Evolutionary conservation across 2,329 filamentous ascomycete genomes (phyloP), one percentile per base, ranked within the genome.

Genomic region (Aureobasidium sp.): DNA sequence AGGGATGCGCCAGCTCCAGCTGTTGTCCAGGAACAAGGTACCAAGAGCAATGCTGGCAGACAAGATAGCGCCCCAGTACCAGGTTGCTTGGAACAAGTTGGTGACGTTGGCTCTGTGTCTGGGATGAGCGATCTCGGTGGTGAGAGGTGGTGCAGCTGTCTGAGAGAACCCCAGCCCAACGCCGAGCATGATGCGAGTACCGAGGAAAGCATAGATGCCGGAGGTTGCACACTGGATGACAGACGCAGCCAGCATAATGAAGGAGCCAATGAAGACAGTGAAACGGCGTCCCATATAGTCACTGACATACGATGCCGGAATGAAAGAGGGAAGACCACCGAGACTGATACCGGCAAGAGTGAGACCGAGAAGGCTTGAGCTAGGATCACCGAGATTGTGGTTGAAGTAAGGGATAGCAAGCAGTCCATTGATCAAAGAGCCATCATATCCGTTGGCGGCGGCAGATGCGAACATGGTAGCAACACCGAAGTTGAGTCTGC

Each of bases 341-440:
- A 68, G 65, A 42, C 63, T 66, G 62, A 69, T 67, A 21, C 67
- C 67, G 27, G 66, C 65, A 16, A 67, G 64, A 27, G 68, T 68
- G 27, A 70, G 59, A 25, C 71, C 71, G 5, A 71, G 64, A 49
- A 71, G 63, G 32, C 47, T 68, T 3, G 68, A 65, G 27, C 66
- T 69, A 13, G 65, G 61, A n/a, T 67, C 65, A 21, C 65, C 65
- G n/a, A 71, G 65, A 53, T 68, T 67, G n/a, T 63, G n/a, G 47
- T 70, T 69, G 30, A 76, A 66, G 3, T 74, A 71, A 7, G 72
- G 69, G 8, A 76, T 59, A 32, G 76, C 63, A 63, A 77, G 76
- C 5, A 69, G 67, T 3, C 69, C 67, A 41, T 76, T 67, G 66
- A 71, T 70, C 36, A 72, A 50, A 27, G 64, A 58, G 16, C 68